These are phyloP conservation scores for Fusarium equiseti DNA, from an alignment of 2,329 filamentous ascomycete genomes.

Conservation along the genomic window DNA sequence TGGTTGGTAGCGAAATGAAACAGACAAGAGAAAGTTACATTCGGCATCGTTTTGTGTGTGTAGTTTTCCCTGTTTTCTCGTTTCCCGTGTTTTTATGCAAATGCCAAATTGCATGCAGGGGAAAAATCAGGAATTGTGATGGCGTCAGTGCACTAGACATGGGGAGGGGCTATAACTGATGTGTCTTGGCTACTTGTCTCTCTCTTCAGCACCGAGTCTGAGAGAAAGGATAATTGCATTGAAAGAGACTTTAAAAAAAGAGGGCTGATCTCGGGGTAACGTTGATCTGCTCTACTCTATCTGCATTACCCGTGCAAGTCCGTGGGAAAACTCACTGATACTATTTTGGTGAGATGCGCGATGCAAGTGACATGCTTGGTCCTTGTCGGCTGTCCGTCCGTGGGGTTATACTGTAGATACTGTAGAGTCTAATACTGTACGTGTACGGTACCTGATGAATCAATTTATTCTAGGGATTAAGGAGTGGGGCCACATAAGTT, in stretches of 20 bases:
- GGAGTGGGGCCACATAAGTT: slow-evolving; percentile 2
- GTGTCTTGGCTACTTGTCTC: background rate
- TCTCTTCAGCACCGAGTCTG: no score
- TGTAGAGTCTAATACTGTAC: slow-evolving; percentile 12
- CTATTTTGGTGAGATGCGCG: slow-evolving; percentile 10
- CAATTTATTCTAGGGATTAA: background rate
- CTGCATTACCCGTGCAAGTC: slow-evolving; percentile 2
- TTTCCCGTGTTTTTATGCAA: slow-evolving; percentile 9
- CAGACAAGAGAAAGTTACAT: background rate
- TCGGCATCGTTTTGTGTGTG: slow-evolving; percentile 1
- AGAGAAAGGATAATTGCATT: no score
- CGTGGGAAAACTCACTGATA: background rate
- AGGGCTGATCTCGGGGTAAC: slow-evolving; percentile 8
- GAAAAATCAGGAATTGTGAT: slow-evolving; percentile 27
- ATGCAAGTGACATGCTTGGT: slow-evolving; percentile 13
- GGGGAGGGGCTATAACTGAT: slow-evolving; percentile 24
- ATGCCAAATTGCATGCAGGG: slow-evolving; percentile 28
- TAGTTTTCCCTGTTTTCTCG: slow-evolving; percentile 8
- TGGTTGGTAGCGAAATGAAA: background rate
- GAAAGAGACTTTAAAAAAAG: background rate
- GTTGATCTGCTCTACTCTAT: slow-evolving; percentile 11
- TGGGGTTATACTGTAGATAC: slow-evolving; percentile 10
- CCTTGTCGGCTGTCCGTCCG: background rate
- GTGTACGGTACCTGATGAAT: slow-evolving; percentile 14
- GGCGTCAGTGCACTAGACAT: slow-evolving; percentile 30